These are phyloP conservation scores for Hymenoscyphus scutula DNA, from an alignment of 2,329 filamentous ascomycete genomes.

Conservation along the genomic window DNA sequence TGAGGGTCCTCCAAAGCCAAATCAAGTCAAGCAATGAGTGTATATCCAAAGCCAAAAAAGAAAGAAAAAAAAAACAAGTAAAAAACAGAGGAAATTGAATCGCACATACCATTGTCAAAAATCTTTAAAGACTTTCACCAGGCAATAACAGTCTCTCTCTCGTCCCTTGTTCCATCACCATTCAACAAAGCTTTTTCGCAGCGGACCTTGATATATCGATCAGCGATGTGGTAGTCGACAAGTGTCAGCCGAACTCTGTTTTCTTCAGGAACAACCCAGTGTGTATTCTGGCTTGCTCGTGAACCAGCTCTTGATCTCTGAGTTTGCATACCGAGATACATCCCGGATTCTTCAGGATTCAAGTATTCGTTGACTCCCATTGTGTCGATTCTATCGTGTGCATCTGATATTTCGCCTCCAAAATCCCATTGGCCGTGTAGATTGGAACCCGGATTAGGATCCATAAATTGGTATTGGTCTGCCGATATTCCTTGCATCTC, in stretches of 20 bases:
- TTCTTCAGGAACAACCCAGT: conserved; percentile 28
- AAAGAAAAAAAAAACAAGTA: too few species aligned
- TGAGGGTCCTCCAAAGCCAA: too few species aligned
- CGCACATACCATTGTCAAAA: not conserved
- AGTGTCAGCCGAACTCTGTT: conserved; percentile 30
- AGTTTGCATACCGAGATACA: not conserved
- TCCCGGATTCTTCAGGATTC: not conserved
- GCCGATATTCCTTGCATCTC: conserved; percentile 5
- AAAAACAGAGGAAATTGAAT: not conserved
- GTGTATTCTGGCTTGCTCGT: not conserved
- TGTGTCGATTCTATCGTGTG: conserved; percentile 6
- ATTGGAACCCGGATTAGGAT: not conserved
- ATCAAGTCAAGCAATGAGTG: too few species aligned
- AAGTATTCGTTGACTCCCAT: conserved; percentile 8
- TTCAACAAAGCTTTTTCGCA: conserved; percentile 23
- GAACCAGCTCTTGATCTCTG: conserved; percentile 11
- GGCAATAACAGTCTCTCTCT: conserved; percentile 30
- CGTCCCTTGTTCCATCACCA: conserved; percentile 28
- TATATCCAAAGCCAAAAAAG: too few species aligned
- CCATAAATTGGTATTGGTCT: not conserved
- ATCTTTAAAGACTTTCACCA: conserved; percentile 22
- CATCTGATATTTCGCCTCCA: not conserved
- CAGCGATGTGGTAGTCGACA: conserved; percentile 30
- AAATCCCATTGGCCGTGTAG: not conserved
- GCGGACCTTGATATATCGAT: conserved; percentile 31